phyloP scores from a whole-genome alignment of 2,329 filamentous ascomycete species.

The Exophiala lecanii-corni region DNA sequence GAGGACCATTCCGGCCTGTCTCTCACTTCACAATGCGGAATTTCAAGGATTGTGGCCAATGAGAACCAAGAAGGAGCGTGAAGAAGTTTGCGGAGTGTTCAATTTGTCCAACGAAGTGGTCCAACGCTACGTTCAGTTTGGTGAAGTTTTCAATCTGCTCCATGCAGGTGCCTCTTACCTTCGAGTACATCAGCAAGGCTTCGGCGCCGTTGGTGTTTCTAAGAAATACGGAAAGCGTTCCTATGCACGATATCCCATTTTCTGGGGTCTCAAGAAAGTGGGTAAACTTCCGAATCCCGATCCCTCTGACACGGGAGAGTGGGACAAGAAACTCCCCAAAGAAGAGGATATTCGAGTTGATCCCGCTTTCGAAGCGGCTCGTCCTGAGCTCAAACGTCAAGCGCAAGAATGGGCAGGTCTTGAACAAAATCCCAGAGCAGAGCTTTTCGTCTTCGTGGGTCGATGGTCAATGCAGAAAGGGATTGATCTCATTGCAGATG shows the following conservation, averaged over 20 bases:
- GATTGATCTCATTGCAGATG: conserved; percentile 63
- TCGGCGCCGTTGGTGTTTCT: conserved; percentile 63
- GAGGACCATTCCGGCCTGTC: conserved; percentile 55
- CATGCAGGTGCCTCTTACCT: conserved; percentile 64
- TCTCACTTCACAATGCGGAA: conserved; percentile 65
- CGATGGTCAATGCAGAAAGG: conserved; percentile 68
- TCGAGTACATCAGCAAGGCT: conserved; percentile 62
- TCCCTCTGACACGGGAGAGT: conserved; percentile 59
- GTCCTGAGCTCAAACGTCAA: conserved; percentile 53
- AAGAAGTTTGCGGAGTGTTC: conserved; percentile 62
- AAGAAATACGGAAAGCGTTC: conserved; percentile 65
- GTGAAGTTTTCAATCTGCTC: conserved; percentile 64
- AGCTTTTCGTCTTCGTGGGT: conserved; percentile 64
- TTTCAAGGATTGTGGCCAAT: conserved; percentile 68
- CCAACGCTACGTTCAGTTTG: conserved; percentile 61
- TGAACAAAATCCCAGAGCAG: conserved; percentile 56
- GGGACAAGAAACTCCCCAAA: conserved; percentile 51
- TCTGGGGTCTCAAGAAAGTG: conserved; percentile 62
- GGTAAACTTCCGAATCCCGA: conserved; percentile 63
- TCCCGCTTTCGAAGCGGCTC: conserved; percentile 48
- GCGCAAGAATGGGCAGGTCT: conserved; percentile 65
- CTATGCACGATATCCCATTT: conserved; percentile 63
- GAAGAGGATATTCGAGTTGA: conserved; percentile 50
- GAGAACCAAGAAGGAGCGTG: conserved; percentile 56
- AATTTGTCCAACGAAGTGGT: conserved; percentile 56